phyloP scores from a whole-genome alignment of 306 rosid species.

The Vicia villosa region DNA sequence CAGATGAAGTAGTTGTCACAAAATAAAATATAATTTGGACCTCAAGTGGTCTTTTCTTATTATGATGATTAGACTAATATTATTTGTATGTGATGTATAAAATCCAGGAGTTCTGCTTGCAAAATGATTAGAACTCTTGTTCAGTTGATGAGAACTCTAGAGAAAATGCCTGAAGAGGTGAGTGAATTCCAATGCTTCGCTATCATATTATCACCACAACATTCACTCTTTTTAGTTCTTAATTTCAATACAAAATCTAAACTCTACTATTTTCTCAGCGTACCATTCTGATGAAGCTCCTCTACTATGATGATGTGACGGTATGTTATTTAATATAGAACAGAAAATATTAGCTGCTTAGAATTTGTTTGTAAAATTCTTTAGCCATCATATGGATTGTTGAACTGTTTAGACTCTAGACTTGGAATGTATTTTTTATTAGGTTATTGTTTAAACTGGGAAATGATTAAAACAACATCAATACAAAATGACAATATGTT shows the following conservation, averaged over 20 bases:
- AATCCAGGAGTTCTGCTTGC: constrained; percentile 91
- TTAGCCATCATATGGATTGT: not conserved
- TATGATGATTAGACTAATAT: constrained; percentile 8
- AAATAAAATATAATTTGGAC: constrained; percentile 12
- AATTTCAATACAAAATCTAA: constrained; percentile 12
- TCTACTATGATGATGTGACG: constrained; percentile 85
- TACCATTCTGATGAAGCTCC: constrained; percentile 89
- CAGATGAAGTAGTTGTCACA: constrained; percentile 69
- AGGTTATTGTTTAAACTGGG: constrained; percentile 23
- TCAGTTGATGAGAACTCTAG: constrained; percentile 97
- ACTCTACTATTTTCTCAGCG: constrained; percentile 60
- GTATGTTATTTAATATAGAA: constrained; percentile 48
- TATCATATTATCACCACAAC: not conserved
- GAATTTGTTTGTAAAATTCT: not conserved
- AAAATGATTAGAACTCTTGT: constrained; percentile 95
- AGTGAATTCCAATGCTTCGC: constrained; percentile 29
- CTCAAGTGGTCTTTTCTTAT: not conserved
- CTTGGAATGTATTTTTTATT: not conserved
- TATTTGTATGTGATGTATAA: constrained; percentile 28
- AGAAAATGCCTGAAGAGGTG: constrained; percentile 97
- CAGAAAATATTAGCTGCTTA: constrained; percentile 12
- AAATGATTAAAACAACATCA: constrained; percentile 28
- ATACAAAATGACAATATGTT: constrained; percentile 19
- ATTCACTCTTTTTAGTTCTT: constrained; percentile 6
- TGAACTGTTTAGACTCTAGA: constrained; percentile 14